Conservation (phyloP, 2,329 filamentous ascomycete genomes). For the Pezicula neosporulosa region DNA sequence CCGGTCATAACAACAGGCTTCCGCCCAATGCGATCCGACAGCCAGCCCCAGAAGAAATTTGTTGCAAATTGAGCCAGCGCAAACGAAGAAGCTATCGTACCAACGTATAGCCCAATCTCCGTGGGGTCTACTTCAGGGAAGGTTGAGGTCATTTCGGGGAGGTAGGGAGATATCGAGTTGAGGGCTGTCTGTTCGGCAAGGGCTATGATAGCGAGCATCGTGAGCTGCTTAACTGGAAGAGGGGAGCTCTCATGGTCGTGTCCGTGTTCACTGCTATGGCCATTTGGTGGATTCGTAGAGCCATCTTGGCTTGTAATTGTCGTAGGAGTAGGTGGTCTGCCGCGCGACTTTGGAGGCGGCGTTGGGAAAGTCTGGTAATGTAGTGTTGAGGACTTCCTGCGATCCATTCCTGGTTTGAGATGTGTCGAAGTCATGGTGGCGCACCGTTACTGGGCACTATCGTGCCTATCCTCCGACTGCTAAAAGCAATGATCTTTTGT, state of each 20-base stretch:
- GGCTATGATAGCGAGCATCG: conserved; percentile 81
- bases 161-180: conserved; percentile 93
- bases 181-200: conserved; percentile 93
- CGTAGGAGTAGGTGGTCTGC: conserved; percentile 32
- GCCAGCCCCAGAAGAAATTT: conserved; percentile 87
- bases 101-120: conserved; percentile 83
- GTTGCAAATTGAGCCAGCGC: conserved; percentile 89
- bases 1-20: conserved; percentile 82
- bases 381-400: conserved; percentile 38
- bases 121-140: conserved; percentile 75
- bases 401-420: conserved; percentile 15
- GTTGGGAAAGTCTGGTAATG: conserved; percentile 83
- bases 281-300: conserved; percentile 24
- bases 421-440: background rate
- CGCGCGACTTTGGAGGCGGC: conserved; percentile 64
- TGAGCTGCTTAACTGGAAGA: conserved; percentile 77
- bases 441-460: background rate
- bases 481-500: no score
- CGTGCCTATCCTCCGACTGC: no score
- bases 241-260: conserved; percentile 48
- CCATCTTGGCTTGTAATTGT: conserved; percentile 28
- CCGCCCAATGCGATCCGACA: conserved; percentile 74
- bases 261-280: conserved; percentile 32
- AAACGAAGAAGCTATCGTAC: conserved; percentile 85
- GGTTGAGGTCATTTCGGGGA: conserved; percentile 84